Percentiles rank a stretch among this genome's conserved stretches.
phyloP scores from a whole-genome alignment of 73 alveolate genomes.

The Effrenium voratum region DNA sequence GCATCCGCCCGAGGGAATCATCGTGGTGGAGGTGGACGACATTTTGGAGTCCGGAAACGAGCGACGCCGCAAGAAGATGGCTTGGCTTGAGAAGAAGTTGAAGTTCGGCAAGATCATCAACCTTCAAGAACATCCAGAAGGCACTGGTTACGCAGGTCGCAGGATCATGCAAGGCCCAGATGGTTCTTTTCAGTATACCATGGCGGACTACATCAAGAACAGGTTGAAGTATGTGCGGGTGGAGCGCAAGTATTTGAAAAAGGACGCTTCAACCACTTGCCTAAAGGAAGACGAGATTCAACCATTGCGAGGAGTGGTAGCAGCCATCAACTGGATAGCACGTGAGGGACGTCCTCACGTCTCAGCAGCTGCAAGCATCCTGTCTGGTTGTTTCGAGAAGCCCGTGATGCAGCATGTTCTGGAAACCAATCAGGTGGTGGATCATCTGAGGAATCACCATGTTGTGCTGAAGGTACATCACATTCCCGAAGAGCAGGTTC shows the following conservation, averaged over 20 bases:
- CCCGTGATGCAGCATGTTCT: neutral
- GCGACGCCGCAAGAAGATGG: neutral
- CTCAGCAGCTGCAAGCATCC: neutral
- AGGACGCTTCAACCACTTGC: neutral
- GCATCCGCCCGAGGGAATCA: neutral
- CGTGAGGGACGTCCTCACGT: neutral
- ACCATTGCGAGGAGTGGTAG: neutral
- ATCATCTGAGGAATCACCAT: neutral
- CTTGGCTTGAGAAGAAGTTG: neutral
- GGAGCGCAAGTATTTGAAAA: neutral
- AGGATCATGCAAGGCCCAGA: neutral
- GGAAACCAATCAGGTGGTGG: neutral
- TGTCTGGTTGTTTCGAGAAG: neutral
- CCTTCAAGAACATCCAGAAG: neutral
- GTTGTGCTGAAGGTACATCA: neutral
- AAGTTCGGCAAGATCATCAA: neutral
- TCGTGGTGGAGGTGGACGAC: slow-evolving; percentile 24
- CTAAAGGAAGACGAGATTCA: neutral
- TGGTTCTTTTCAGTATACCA: neutral
- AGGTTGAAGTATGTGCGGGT: neutral
- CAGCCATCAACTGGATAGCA: neutral
- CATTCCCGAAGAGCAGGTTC: neutral
- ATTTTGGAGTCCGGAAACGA: neutral
- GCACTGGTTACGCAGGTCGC: neutral
- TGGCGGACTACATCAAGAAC: neutral